A percentile compares a stretch with the other conserved stretches of the same genome.
Conservation (phyloP, 371 early-diverging fungal genomes). For the Rhizomucor miehei region DNA sequence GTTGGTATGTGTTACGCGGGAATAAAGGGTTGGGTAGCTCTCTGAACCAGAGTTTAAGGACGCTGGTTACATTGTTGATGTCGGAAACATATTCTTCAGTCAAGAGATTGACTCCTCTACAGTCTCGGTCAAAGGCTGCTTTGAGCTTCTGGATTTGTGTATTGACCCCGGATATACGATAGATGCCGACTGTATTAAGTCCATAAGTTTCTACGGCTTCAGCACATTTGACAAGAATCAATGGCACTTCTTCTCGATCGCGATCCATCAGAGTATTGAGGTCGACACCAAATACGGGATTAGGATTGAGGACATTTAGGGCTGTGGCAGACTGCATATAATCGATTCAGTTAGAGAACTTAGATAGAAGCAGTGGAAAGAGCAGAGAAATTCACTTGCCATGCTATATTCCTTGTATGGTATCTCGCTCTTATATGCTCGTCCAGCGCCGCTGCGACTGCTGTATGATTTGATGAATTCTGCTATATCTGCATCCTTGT, state of each 20-base stretch:
- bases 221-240: constrained; percentile 73
- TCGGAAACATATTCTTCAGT: constrained; percentile 60
- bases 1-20: constrained; percentile 57
- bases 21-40: constrained; percentile 87
- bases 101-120: constrained; percentile 58
- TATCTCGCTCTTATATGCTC: constrained; percentile 35
- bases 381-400: constrained; percentile 20
- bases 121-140: constrained; percentile 68
- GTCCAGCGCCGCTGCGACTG: constrained; percentile 19
- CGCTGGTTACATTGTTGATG: constrained; percentile 77
- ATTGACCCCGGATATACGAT: constrained; percentile 78
- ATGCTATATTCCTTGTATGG: constrained; percentile 62
- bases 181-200: constrained; percentile 71
- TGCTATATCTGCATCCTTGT: constrained; percentile 56
- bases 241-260: constrained; percentile 71
- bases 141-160: constrained; percentile 68
- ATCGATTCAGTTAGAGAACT: neutral
- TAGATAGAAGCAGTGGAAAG: no score
- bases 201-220: constrained; percentile 76
- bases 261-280: constrained; percentile 60
- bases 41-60: constrained; percentile 89
- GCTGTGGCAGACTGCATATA: constrained; percentile 47
- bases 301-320: constrained; percentile 52
- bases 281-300: constrained; percentile 68
- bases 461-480: constrained; percentile 35